phyloP scores from a whole-genome alignment of 768 basidiomycete species.

The Pleurotus platypus region DNA sequence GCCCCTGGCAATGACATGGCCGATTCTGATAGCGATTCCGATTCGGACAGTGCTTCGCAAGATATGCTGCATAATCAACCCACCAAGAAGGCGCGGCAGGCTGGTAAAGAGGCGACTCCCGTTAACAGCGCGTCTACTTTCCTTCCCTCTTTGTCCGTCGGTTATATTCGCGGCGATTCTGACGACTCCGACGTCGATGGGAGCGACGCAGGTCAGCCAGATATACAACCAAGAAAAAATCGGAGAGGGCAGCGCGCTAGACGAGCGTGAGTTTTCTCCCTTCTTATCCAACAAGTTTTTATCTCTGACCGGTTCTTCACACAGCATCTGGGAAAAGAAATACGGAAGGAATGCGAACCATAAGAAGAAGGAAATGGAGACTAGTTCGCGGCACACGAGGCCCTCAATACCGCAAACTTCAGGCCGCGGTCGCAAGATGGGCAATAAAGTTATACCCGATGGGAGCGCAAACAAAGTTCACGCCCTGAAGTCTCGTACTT shows the following conservation, averaged over 20 bases:
- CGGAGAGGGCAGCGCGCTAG: slow-evolving; percentile 92
- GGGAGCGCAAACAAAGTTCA: neutral
- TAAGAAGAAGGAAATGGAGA: slow-evolving; percentile 58
- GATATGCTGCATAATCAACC: slow-evolving; percentile 23
- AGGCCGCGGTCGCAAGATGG: neutral
- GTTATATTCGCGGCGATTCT: slow-evolving; percentile 78
- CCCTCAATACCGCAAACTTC: slow-evolving; percentile 5
- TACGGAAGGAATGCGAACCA: slow-evolving; percentile 91
- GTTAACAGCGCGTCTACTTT: slow-evolving; percentile 48
- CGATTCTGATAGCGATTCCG: slow-evolving; percentile 19
- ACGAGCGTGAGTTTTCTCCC: slow-evolving; percentile 66
- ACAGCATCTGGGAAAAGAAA: slow-evolving; percentile 97
- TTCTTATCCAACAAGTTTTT: neutral
- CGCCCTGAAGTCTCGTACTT: neutral
- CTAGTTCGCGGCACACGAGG: neutral
- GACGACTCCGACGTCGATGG: slow-evolving; percentile 78
- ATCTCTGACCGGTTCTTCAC: slow-evolving; percentile 1
- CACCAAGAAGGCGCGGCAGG: slow-evolving; percentile 18
- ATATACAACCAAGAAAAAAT: slow-evolving; percentile 69
- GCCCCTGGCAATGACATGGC: slow-evolving; percentile 18
- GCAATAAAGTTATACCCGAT: neutral
- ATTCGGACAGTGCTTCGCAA: slow-evolving; percentile 21
- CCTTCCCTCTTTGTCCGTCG: slow-evolving; percentile 84
- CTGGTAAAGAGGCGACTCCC: neutral
- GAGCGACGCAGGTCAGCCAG: slow-evolving; percentile 49